A percentile compares a stretch with the other conserved stretches of the same genome.
phyloP scores from a whole-genome alignment of 2,329 filamentous ascomycete genomes.

The Macroventuria anomochaeta region DNA sequence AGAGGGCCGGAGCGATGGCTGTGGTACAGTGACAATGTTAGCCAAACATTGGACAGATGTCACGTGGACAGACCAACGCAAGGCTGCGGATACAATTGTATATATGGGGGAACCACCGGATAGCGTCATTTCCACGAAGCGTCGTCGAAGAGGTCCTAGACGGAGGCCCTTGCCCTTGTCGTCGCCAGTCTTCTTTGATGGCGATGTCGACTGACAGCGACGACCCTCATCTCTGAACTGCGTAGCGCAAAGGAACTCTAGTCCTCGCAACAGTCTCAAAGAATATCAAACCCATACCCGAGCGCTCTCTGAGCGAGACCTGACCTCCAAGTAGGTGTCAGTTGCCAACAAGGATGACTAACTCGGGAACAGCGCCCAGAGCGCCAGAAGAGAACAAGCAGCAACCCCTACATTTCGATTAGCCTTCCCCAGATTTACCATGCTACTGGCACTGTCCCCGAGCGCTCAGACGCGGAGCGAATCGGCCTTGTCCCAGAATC shows the following conservation, averaged over 20 bases:
- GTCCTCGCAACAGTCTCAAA: background rate
- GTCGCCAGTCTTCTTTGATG: background rate
- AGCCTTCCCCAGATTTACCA: conserved; percentile 43
- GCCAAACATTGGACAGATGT: conserved; percentile 1
- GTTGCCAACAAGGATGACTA: conserved; percentile 32
- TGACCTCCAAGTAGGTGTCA: background rate
- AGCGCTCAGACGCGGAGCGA: conserved; percentile 35
- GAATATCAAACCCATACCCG: background rate
- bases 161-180: background rate
- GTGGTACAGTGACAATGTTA: background rate
- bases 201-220: background rate
- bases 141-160: background rate
- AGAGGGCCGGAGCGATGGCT: background rate
- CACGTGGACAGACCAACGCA: conserved; percentile 3
- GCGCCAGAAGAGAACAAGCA: conserved; percentile 8
- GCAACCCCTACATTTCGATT: conserved; percentile 20
- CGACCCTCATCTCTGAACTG: background rate
- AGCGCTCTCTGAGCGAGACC: background rate
- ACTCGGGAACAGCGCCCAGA: conserved; percentile 17
- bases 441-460: conserved; percentile 31
- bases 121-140: background rate
- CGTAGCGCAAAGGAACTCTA: background rate
- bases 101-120: background rate
- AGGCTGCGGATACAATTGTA: background rate
- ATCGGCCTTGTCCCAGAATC: conserved; percentile 24